phyloP scores from a whole-genome alignment of 2,329 filamentous ascomycete genomes.

The Calonectria honghensis region DNA sequence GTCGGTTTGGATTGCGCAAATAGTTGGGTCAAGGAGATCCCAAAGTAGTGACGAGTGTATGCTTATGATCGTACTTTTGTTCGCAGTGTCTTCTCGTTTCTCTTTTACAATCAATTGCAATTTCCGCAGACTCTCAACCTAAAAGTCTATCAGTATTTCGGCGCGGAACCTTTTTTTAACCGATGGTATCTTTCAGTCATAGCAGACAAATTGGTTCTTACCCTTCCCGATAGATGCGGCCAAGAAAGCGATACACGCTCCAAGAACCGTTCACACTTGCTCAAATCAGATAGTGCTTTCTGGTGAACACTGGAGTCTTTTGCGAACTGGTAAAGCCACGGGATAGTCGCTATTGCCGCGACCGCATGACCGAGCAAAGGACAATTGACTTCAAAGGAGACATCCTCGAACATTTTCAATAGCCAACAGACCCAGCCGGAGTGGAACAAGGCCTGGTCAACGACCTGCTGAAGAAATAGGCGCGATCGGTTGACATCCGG shows the following conservation, averaged over 20 bases:
- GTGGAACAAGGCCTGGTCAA: slow-evolving; percentile 7
- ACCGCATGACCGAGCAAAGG: slow-evolving; percentile 11
- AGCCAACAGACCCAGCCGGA: slow-evolving; percentile 14
- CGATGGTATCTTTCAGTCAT: not conserved
- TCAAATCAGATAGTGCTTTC: slow-evolving; percentile 1
- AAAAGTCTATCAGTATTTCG: not conserved
- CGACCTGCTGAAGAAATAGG: slow-evolving; percentile 8
- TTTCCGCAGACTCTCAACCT: slow-evolving; percentile 14
- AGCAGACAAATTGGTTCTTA: not conserved
- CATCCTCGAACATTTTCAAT: slow-evolving; percentile 15
- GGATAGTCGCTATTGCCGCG: slow-evolving; percentile 4
- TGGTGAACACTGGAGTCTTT: slow-evolving; percentile 8
- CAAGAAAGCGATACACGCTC: slow-evolving; percentile 9
- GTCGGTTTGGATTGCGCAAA: slow-evolving; percentile 2
- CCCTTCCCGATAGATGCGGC: slow-evolving; percentile 13
- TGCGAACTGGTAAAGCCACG: slow-evolving; percentile 18
- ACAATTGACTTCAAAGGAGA: slow-evolving; percentile 8
- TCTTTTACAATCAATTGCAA: slow-evolving; percentile 6
- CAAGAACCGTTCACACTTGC: slow-evolving; percentile 13
- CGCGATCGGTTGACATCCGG: slow-evolving; percentile 2
- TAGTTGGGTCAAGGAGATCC: slow-evolving; percentile 16
- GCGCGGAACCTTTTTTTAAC: no score
- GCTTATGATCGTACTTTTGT: slow-evolving; percentile 8
- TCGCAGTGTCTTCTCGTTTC: not conserved
- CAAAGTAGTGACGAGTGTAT: slow-evolving; percentile 11